Evolutionary conservation across 2,329 filamentous ascomycete genomes (phyloP).

Genomic region (Ceratocystis diversiconidia): DNA sequence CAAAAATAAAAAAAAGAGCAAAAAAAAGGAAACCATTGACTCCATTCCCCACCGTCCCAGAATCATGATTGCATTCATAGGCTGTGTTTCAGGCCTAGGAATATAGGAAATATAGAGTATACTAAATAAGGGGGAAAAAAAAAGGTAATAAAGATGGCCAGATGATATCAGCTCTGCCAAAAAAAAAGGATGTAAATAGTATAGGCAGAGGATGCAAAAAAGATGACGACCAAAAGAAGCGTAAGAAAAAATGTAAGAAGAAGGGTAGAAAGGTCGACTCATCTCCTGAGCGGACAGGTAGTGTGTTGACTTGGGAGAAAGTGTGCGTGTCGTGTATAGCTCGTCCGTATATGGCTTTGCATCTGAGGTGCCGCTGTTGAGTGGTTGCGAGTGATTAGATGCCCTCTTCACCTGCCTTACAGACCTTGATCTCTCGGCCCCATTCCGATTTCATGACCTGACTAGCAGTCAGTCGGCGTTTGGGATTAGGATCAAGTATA

Average conservation of each 20-base stretch:
- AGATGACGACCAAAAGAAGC: background rate
- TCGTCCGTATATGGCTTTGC: background rate
- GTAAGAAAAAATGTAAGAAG: slow-evolving; percentile 1
- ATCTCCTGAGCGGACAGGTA: background rate
- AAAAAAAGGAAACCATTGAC: slow-evolving; percentile 17
- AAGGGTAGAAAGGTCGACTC: background rate
- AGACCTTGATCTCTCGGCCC: slow-evolving; percentile 94
- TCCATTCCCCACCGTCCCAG: slow-evolving; percentile 17
- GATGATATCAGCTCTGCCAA: slow-evolving; percentile 4
- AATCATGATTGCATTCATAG: slow-evolving; percentile 17
- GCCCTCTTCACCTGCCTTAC: slow-evolving; percentile 91
- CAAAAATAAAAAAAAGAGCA: slow-evolving; percentile 1
- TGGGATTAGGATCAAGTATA: slow-evolving; percentile 87
- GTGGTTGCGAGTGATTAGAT: slow-evolving; percentile 38
- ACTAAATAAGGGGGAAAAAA: slow-evolving; percentile 16
- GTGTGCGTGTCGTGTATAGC: slow-evolving; percentile 7
- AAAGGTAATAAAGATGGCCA: background rate
- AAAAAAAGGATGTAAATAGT: slow-evolving; percentile 6
- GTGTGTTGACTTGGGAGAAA: background rate
- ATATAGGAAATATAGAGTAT: slow-evolving; percentile 22
- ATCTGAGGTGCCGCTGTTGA: background rate
- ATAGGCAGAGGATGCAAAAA: slow-evolving; percentile 11
- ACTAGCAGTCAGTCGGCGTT: slow-evolving; percentile 81
- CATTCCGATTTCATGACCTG: slow-evolving; percentile 97
- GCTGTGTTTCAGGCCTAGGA: slow-evolving; percentile 11